Conservation (phyloP, 2,329 filamentous ascomycete genomes). For the Rutstroemia sp. region DNA sequence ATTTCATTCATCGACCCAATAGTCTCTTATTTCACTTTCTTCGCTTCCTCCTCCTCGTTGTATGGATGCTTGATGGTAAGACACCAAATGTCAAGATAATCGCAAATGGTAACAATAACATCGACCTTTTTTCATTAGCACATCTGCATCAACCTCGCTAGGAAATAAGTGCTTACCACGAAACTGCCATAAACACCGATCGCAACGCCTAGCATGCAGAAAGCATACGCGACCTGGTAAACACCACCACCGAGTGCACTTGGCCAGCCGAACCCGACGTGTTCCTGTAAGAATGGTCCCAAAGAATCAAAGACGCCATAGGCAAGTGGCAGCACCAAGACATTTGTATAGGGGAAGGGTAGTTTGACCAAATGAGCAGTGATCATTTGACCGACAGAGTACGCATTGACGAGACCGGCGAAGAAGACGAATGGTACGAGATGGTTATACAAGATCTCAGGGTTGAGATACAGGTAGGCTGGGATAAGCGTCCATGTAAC, state of each 20-base stretch:
- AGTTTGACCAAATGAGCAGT: conserved; percentile 85
- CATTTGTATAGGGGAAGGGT: conserved; percentile 84
- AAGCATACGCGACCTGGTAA: conserved; percentile 91
- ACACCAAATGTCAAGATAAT: conserved; percentile 98
- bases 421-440: conserved; percentile 87
- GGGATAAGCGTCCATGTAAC: conserved; percentile 69
- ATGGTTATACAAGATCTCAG: conserved; percentile 72
- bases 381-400: conserved; percentile 93
- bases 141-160: neutral
- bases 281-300: conserved; percentile 58
- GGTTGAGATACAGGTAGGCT: conserved; percentile 77
- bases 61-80: conserved; percentile 87
- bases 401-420: conserved; percentile 84
- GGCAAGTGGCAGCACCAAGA: conserved; percentile 69
- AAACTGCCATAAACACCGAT: conserved; percentile 96
- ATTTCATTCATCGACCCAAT: neutral
- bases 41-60: conserved; percentile 31
- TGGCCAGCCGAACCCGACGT: conserved; percentile 59
- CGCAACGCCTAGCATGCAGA: conserved; percentile 75
- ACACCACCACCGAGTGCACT: conserved; percentile 65
- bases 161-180: conserved; percentile 45
- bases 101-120: conserved; percentile 95
- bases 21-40: conserved; percentile 19
- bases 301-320: conserved; percentile 74
- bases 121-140: conserved; percentile 50